Evolutionary conservation across 257 asterid species (phyloP), one percentile per base, ranked within the genome.

Genomic region (Nicotiana noctiflora): DNA sequence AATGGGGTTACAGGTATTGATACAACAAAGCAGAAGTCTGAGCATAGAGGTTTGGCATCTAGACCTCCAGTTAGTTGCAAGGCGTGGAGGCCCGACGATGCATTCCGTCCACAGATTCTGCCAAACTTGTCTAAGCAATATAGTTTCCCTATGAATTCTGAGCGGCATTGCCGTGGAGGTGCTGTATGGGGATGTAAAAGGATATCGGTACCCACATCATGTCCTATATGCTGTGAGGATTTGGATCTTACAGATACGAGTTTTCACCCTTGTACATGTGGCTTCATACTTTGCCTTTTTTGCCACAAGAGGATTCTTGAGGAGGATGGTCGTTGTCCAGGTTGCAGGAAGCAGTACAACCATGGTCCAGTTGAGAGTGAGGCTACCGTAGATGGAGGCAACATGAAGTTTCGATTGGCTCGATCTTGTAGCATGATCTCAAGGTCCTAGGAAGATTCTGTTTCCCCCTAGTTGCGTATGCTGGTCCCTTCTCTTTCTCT

Each of bases 261-360:
- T 52, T 95, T 95, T 85, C 83, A 82, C 77, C 99, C 99, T 6
- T 95, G 99, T 84, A 76, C 81, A 12, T 95, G 99, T 60, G 99
- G 98, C 15, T 95, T 90, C 86, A 87, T 92, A 91, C 96, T 95
- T 65, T 95, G 99, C 88, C 99, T 95, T 76, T 95, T 95, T 86
- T 95, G 99, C 79, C 94, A 95, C 90, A 95, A 95, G 88, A 90
- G 89, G 86, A 93, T 93, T 85, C 97, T 92, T 68, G 97, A 95
- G 89, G 91, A 86, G 77, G 97, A 95, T 80, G 98, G 89, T 6
- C 98, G 99, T 27, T 95, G 99, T 74, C 99, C 99, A 1, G 97
- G 94, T 77, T 95, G 99, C 82, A 89, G 99, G 90, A 92, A 89
- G 86, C 90, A 88, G 86, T 95, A 95, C 79, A 88, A 88, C 56